Percentiles rank a stretch among this genome's conserved stretches.
Evolutionary conservation across 1,139 yeast genomes (phyloP).

Genomic region (Meyerozyma guilliermondii): DNA sequence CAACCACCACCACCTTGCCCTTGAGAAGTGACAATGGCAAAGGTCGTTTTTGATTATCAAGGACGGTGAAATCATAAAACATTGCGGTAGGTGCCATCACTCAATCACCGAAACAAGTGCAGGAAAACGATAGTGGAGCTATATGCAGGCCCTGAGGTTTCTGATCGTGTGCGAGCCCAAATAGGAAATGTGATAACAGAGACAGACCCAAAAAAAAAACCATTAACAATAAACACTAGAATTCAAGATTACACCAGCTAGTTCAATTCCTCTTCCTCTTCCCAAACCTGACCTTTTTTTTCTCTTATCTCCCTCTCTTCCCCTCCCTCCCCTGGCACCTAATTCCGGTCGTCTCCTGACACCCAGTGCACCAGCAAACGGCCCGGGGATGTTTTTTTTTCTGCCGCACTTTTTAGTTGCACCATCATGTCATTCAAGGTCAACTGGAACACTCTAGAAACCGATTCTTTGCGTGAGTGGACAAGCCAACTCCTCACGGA

Average conservation of each 20-base stretch:
- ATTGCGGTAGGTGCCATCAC: neutral
- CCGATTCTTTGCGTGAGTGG: slow-evolving; percentile 60
- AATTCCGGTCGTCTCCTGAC: neutral
- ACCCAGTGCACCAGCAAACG: neutral
- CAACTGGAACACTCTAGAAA: slow-evolving; percentile 75
- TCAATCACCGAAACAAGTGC: neutral
- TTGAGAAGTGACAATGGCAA: slow-evolving; percentile 18
- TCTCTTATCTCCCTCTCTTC: no score
- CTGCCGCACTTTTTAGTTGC: neutral
- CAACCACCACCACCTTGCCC: slow-evolving; percentile 34
- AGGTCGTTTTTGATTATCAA: slow-evolving; percentile 11
- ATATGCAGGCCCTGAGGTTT: neutral
- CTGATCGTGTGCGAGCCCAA: neutral
- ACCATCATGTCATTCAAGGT: slow-evolving; percentile 67
- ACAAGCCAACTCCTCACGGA: slow-evolving; percentile 68
- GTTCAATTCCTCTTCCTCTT: no score
- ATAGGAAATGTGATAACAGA: neutral
- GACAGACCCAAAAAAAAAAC: no score
- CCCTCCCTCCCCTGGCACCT: no score
- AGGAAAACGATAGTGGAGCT: neutral
- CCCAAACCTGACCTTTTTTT: no score
- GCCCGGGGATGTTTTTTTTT: neutral
- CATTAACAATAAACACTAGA: no score
- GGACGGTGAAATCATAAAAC: slow-evolving; percentile 16
- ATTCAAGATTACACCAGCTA: no score